A percentile compares a stretch with the other conserved stretches of the same genome.
phyloP scores from a whole-genome alignment of 257 asterid genomes.

The Schizonepeta tenuifolia region DNA sequence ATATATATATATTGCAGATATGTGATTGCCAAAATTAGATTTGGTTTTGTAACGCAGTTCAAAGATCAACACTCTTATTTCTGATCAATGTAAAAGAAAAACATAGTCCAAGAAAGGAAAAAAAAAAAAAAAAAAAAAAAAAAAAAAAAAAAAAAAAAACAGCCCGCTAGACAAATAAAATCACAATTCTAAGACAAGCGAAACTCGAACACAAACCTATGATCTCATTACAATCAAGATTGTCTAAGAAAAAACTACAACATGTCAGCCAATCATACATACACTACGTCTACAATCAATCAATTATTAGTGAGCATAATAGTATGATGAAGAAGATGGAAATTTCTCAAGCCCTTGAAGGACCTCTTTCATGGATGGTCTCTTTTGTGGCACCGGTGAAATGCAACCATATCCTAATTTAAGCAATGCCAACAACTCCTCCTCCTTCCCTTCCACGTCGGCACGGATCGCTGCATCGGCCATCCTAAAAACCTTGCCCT shows the following conservation, averaged over 20 bases:
- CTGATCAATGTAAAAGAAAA: background rate
- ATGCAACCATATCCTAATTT: conserved; percentile 78
- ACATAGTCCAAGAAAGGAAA: background rate
- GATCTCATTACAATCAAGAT: conserved; percentile 35
- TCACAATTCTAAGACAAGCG: background rate
- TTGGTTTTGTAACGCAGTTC: too few species aligned
- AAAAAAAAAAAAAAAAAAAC: conserved; percentile 3
- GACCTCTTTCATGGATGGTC: conserved; percentile 86
- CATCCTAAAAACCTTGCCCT: conserved; percentile 55
- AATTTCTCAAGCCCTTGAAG: conserved; percentile 84
- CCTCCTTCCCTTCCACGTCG: conserved; percentile 90
- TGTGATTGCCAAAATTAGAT: too few species aligned
- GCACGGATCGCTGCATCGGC: conserved; percentile 86
- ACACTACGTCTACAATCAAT: conserved; percentile 48
- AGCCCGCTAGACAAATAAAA: conserved; percentile 21
- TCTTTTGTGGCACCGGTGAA: conserved; percentile 74
- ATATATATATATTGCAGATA: too few species aligned
- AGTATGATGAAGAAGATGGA: conserved; percentile 47
- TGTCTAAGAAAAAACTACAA: conserved; percentile 27
- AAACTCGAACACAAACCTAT: conserved; percentile 19
- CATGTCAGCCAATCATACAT: conserved; percentile 48
- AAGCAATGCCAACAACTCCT: conserved; percentile 63
- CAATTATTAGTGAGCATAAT: conserved; percentile 49
- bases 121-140: conserved; percentile 6
- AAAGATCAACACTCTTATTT: background rate